Evolutionary conservation across 2,329 filamentous ascomycete genomes (phyloP).

Genomic region (Pestalotiopsis fici): DNA sequence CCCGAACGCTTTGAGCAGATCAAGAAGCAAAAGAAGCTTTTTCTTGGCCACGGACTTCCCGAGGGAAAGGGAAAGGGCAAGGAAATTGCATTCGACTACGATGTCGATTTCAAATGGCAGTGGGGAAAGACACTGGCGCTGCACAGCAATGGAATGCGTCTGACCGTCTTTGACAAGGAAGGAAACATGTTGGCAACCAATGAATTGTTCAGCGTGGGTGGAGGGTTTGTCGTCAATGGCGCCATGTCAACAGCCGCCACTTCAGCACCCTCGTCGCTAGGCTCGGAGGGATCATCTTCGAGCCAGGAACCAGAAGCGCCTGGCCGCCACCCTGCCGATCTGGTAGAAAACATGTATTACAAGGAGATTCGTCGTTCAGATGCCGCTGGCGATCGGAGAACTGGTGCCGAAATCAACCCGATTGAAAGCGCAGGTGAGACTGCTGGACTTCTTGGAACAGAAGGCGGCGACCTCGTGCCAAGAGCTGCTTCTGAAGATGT

Average conservation of each 20-base stretch:
- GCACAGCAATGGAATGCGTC: slow-evolving; percentile 54
- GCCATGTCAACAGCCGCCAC: slow-evolving; percentile 43
- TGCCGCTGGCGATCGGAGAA: slow-evolving; percentile 45
- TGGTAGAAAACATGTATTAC: slow-evolving; percentile 54
- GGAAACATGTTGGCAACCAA: slow-evolving; percentile 49
- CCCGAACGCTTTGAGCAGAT: slow-evolving; percentile 46
- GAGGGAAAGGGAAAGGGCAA: slow-evolving; percentile 39
- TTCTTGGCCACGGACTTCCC: slow-evolving; percentile 41
- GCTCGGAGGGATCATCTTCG: slow-evolving; percentile 12
- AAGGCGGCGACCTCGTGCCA: background rate
- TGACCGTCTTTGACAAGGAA: slow-evolving; percentile 49
- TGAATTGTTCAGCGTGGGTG: slow-evolving; percentile 52
- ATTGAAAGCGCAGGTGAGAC: slow-evolving; percentile 23
- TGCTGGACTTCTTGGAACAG: slow-evolving; percentile 14
- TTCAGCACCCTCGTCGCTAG: slow-evolving; percentile 15
- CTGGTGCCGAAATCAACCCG: slow-evolving; percentile 42
- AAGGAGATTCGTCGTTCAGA: slow-evolving; percentile 49
- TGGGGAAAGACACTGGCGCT: slow-evolving; percentile 52
- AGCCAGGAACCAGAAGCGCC: slow-evolving; percentile 14
- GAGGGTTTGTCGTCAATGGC: slow-evolving; percentile 54
- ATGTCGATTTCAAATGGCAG: slow-evolving; percentile 50
- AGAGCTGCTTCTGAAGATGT: slow-evolving; percentile 13
- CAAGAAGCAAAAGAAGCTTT: slow-evolving; percentile 44
- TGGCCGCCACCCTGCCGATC: slow-evolving; percentile 42
- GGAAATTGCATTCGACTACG: slow-evolving; percentile 50